Evolutionary conservation across 495 filamentous ascomycete species (phyloP), one percentile per base, ranked within the genome.

Genomic region (Hypoxylon crocopeplum): DNA sequence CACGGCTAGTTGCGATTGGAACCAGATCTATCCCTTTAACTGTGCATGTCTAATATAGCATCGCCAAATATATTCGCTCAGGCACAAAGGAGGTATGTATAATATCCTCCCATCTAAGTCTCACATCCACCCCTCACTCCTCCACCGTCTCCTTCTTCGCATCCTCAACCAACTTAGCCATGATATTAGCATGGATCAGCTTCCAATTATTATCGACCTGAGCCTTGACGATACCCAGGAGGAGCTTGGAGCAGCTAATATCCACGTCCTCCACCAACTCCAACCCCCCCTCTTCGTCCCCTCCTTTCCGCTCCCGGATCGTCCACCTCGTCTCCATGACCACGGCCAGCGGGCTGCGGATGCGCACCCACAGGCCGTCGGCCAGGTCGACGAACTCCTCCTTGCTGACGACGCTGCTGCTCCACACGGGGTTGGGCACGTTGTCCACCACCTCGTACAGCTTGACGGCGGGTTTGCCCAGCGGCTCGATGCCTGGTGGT

Each of bases 311-410:
- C 54, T 67, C 68, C 36, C 53, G 33, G 10, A 81, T 54, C 44
- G 61, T 63, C 78, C 78, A 81, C 12, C 57, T 20, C 15, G 75
- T 79, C 46, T 81, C 78, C 77, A 79, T 75, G 4, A 75, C 70
- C 21, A 79, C 67, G 13, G 68, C 65, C 58, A 81, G 37, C 8
- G 78, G 78, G 34, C 72, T 75, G n/a, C 59, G 61, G 45, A 81
- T 77, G 0, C 78, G 49, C 37, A 77, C 76, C 66, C 77, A 81
- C 8, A 76, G 30, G 39, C 78, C 78, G 6, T 71, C 66, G 10
- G 39, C 39, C 7, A 71, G 52, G 36, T 77, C 63, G 7, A 73
- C 74, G 24, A 79, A 73, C 68, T 81, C 77, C 62, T 77, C 77
- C 1, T 48, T 72, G 54, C 74, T 77, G 5, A 76, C 75, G 10